Evolutionary conservation across 2,329 filamentous ascomycete genomes (phyloP).

Genomic region (Phyllosticta capitalensis): DNA sequence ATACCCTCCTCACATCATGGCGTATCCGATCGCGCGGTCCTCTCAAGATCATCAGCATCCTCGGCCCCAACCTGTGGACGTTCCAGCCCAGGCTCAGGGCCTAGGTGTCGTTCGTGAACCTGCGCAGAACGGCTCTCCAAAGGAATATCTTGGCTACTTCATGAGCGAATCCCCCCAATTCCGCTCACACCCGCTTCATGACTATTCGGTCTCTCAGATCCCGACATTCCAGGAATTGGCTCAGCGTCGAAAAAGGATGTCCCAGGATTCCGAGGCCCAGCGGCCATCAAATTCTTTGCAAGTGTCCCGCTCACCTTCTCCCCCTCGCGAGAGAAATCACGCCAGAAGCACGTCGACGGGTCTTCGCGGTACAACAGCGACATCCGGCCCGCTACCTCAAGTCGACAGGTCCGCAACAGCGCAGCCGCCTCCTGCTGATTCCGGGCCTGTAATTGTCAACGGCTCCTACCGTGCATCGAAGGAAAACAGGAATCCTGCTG

Average conservation of each 20-base stretch:
- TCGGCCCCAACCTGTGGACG: conserved; percentile 9
- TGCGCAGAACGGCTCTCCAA: conserved; percentile 30
- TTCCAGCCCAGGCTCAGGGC: conserved; percentile 4
- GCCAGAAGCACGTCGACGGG: conserved; percentile 31
- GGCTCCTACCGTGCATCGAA: conserved; percentile 22
- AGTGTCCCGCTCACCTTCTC: conserved; percentile 38
- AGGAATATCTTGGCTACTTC: conserved; percentile 43
- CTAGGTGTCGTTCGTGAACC: conserved; percentile 14
- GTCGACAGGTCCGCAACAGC: conserved; percentile 14
- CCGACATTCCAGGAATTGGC: conserved; percentile 32
- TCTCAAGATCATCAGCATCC: conserved; percentile 18
- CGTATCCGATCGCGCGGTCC: conserved; percentile 26
- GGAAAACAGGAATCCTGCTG: neutral
- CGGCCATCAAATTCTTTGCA: neutral
- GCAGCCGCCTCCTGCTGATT: conserved; percentile 20
- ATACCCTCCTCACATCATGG: conserved; percentile 21
- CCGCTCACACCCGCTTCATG: conserved; percentile 20
- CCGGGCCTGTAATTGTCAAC: conserved; percentile 30
- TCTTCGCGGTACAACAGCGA: conserved; percentile 2
- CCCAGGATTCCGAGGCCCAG: conserved; percentile 24
- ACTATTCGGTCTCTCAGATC: conserved; percentile 26
- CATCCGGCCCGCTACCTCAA: conserved; percentile 13
- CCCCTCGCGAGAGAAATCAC: conserved; percentile 30
- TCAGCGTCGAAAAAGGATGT: conserved; percentile 33
- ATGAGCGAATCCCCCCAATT: conserved; percentile 33